phyloP scores from a whole-genome alignment of 331 rosid genomes.

The Acacia concinna region DNA sequence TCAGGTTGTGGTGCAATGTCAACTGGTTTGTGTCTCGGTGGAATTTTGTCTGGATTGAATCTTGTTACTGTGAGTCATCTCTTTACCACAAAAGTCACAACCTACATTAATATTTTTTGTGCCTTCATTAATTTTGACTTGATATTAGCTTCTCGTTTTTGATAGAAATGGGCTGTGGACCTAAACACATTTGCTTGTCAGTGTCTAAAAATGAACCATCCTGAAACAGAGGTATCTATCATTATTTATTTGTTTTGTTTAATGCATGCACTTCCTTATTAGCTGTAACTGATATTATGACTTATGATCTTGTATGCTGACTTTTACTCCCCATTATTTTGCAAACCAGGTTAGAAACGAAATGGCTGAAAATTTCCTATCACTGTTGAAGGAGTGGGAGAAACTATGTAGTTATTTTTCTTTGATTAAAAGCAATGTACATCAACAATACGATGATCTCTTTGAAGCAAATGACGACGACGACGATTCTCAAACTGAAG shows the following conservation, averaged over 20 bases:
- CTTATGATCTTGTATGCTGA: background rate
- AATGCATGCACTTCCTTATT: background rate
- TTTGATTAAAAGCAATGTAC: slow-evolving; percentile 36
- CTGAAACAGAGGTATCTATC: slow-evolving; percentile 62
- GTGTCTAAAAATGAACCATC: slow-evolving; percentile 78
- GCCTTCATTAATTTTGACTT: background rate
- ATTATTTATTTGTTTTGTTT: background rate
- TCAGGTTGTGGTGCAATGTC: slow-evolving; percentile 97
- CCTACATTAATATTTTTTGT: background rate
- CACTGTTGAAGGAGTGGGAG: slow-evolving; percentile 62
- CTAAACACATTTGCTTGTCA: slow-evolving; percentile 60
- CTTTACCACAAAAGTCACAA: background rate
- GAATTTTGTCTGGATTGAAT: slow-evolving; percentile 52
- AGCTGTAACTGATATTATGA: slow-evolving; percentile 10
- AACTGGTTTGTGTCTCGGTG: slow-evolving; percentile 84
- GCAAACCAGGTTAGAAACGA: slow-evolving; percentile 71
- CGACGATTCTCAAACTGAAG: background rate
- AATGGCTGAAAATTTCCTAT: slow-evolving; percentile 60
- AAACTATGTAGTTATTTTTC: slow-evolving; percentile 51
- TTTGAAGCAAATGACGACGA: slow-evolving; percentile 37
- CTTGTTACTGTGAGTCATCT: slow-evolving; percentile 64
- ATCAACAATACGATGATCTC: slow-evolving; percentile 35
- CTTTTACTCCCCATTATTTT: background rate
- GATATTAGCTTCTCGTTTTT: slow-evolving; percentile 12
- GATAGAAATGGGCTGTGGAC: slow-evolving; percentile 89